phyloP scores from a whole-genome alignment of 2,329 filamentous ascomycete species.

The Chaetomium olivaceum region DNA sequence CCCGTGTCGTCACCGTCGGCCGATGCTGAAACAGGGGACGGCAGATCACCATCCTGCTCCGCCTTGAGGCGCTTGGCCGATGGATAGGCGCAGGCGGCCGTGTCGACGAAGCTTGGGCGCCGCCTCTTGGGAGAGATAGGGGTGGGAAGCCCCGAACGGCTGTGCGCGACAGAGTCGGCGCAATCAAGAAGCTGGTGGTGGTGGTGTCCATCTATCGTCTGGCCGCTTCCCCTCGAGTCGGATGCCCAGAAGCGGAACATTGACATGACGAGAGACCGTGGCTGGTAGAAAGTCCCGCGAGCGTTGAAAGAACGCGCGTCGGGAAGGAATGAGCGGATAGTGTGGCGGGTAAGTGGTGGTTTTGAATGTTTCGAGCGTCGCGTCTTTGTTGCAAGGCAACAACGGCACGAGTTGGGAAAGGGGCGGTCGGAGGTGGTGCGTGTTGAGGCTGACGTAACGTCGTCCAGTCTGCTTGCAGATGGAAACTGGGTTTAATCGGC shows the following conservation, averaged over 20 bases:
- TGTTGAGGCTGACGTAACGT: slow-evolving; percentile 38
- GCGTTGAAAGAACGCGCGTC: slow-evolving; percentile 12
- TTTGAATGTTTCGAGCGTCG: slow-evolving; percentile 1
- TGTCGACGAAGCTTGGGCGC: slow-evolving; percentile 40
- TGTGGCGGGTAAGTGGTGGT: slow-evolving; percentile 7
- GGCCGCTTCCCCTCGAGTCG: slow-evolving; percentile 59
- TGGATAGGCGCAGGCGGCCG: slow-evolving; percentile 34
- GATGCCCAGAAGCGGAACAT: slow-evolving; percentile 64
- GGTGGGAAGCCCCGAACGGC: slow-evolving; percentile 26
- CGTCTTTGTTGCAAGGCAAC: slow-evolving; percentile 28
- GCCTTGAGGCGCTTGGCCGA: slow-evolving; percentile 48
- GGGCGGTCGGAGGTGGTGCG: slow-evolving; percentile 20
- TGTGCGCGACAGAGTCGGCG: slow-evolving; percentile 34
- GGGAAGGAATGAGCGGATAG: slow-evolving; percentile 3
- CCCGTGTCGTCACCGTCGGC: slow-evolving; percentile 26
- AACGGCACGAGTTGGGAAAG: slow-evolving; percentile 11
- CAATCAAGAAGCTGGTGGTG: slow-evolving; percentile 41
- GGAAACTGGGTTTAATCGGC: slow-evolving; percentile 19
- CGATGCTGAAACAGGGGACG: slow-evolving; percentile 32
- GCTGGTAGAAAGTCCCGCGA: slow-evolving; percentile 16
- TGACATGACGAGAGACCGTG: slow-evolving; percentile 29
- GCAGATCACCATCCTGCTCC: slow-evolving; percentile 37
- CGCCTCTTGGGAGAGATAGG: slow-evolving; percentile 43
- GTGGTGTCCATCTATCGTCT: slow-evolving; percentile 42
- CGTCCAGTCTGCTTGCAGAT: slow-evolving; percentile 28